Evolutionary conservation across 495 filamentous ascomycete genomes (phyloP).

Genomic region (Podospora anserina): DNA sequence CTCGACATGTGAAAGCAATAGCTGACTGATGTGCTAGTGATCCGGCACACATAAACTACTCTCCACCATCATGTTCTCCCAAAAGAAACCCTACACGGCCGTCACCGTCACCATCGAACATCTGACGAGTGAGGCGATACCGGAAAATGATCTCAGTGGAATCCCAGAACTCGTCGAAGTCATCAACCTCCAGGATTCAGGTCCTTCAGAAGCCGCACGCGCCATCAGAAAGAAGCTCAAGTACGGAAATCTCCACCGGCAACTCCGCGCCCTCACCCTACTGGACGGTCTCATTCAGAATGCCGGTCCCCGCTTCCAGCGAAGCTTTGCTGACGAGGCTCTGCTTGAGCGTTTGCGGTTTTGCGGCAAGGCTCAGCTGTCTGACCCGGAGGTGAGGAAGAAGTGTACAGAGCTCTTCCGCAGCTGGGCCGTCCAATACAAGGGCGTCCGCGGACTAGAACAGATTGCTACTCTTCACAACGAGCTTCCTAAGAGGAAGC

Average conservation of each 20-base stretch:
- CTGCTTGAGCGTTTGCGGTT: constrained; percentile 89
- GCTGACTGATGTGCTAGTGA: background rate
- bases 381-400: constrained; percentile 77
- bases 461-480: constrained; percentile 75
- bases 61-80: constrained; percentile 39
- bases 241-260: constrained; percentile 89
- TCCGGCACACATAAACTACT: background rate
- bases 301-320: constrained; percentile 83
- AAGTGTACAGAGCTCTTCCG: constrained; percentile 84
- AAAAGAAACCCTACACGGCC: constrained; percentile 93
- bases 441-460: constrained; percentile 75
- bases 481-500: constrained; percentile 54
- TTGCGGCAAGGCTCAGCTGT: constrained; percentile 77
- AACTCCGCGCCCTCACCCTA: constrained; percentile 84
- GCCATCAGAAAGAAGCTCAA: constrained; percentile 98
- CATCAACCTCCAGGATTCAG: constrained; percentile 81
- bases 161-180: constrained; percentile 93
- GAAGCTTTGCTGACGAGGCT: constrained; percentile 85
- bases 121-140: constrained; percentile 83
- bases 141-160: constrained; percentile 85
- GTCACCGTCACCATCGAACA: constrained; percentile 92
- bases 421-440: constrained; percentile 83
- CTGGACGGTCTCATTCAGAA: constrained; percentile 95
- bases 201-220: constrained; percentile 85
- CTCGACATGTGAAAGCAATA: background rate